Evolutionary conservation across 805 yeast genomes (phyloP), one percentile per base, ranked within the genome.

Genomic region (Monosporozyma yasuniensis): DNA sequence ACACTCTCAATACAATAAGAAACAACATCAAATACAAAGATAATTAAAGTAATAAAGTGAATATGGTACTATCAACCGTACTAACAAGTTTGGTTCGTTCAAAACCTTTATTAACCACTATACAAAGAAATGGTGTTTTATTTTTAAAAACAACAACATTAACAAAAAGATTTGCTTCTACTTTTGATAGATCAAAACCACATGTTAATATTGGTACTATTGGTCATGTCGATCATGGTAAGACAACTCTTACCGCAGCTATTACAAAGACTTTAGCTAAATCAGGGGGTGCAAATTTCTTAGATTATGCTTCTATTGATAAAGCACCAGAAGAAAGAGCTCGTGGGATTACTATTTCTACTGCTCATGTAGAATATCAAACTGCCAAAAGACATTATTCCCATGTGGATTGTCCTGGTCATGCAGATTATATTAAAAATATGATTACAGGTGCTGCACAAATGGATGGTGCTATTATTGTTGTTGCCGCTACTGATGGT

Each of bases 401-500:
- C 61, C 97, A 90, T 71, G 96, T 90, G 60, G 98, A 90, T 78
- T 88, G 96, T 70, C 97, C 97, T 50, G 98, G 98, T 66, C 98
- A 91, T 80, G 93, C 95, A 58, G 98, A 91, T 79, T 91, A 90
- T 75, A 91, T 91, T 74, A 91, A 91, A 78, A 91, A 91, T 74
- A 91, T 91, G 98, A 91, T 91, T 72, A 88, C 96, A 59, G 98
- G 98, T 83, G 97, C 98, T 64, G 96, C 98, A 64, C 96, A 91
- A 72, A 90, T 90, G 97, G 98, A 91, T 72, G 97, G 98, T 78
- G 98, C 97, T 60, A 90, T 91, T 63, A 91, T 91, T 75, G 98
- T 91, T 55, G 98, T 93, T 71, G 99, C 98, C 66, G 99, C 99
- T 56, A 78, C 96, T 51, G 99, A 93, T 68, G 99, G 99, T 67